Evolutionary conservation across 225 moss, liverwort and hornwort genomes (phyloP).

Genomic region (Physcomitrium patens): DNA sequence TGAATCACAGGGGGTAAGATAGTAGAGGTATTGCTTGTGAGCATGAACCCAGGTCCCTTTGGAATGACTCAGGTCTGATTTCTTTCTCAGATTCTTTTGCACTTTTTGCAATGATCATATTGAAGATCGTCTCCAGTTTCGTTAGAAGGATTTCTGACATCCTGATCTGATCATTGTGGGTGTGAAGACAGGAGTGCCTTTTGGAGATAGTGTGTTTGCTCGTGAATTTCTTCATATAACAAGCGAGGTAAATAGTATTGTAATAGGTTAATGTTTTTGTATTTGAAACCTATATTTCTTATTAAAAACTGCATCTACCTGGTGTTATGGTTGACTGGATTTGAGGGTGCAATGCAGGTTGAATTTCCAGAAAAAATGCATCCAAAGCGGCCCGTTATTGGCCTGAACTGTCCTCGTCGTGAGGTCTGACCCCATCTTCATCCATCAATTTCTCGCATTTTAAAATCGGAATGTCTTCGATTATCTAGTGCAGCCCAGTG

Average conservation of each 20-base stretch:
- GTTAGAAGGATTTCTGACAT: background rate
- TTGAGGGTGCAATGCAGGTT: slow-evolving; percentile 37
- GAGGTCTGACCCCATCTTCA: slow-evolving; percentile 43
- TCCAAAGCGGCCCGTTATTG: slow-evolving; percentile 67
- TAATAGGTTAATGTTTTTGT: background rate
- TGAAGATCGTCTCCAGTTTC: background rate
- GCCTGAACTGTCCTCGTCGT: slow-evolving; percentile 61
- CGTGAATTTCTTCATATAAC: slow-evolving; percentile 64
- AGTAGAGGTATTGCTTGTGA: slow-evolving; percentile 68
- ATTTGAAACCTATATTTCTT: background rate
- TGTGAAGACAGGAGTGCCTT: slow-evolving; percentile 68
- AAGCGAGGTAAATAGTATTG: slow-evolving; percentile 40
- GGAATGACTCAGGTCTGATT: slow-evolving; percentile 69
- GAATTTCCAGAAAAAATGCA: slow-evolving; percentile 53
- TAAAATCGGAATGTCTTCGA: background rate
- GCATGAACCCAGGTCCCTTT: slow-evolving; percentile 76
- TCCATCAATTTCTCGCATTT: background rate
- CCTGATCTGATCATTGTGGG: slow-evolving; percentile 25
- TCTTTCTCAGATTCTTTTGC: slow-evolving; percentile 12
- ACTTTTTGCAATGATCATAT: background rate
- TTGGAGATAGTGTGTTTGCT: slow-evolving; percentile 63
- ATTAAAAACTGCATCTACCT: slow-evolving; percentile 17
- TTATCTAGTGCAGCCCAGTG: background rate
- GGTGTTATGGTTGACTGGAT: slow-evolving; percentile 1
- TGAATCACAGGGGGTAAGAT: slow-evolving; percentile 56